Evolutionary conservation across 805 yeast genomes (phyloP), one percentile per base, ranked within the genome.

Genomic region (Monosporozyma unispora): DNA sequence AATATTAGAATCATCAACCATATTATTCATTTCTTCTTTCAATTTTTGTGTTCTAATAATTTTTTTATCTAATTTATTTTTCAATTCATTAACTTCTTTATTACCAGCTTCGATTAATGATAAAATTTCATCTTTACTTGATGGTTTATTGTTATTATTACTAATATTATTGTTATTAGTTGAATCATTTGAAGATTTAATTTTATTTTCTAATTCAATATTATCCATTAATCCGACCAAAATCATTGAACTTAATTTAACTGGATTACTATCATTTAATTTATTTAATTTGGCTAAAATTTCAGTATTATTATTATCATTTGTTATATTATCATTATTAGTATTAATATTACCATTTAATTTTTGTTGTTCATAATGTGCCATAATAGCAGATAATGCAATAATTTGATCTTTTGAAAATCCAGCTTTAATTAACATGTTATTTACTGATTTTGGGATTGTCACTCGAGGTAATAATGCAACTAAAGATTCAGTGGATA

Each of bases 31-130:
- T 35, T 35, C 39, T 35, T 35, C 39, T 16, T 3, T 35, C 22
- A 35, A 35, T 83, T 25, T 89, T 87, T 56, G 39, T 19, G 45
- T 28, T 42, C 37, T 16, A 28, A 4, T 40, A 40, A 40, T 40
- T 89, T 84, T 84, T 69, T 86, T 78, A 58, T 91, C 75, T 67
- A 93, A 75, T 61, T 81, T 78, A 70, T 91, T 90, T 70, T 91
- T 97, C 95, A 88, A 87, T 69, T 89, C 95, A 28, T 45, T 45
- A 4, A 49, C 27, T 39, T 45, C 40, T 41, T 46, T 49, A 25
- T 49, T 49, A 14, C 48, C 44, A 19, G 35, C 31, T 40, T 49
- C 51, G n/a, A 49, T 49, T 18, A 49, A 21, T 16, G 52, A 49
- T 14, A 19, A 25, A 9, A 49, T 49, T 10, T 31, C 38, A n/a